Evolutionary conservation across 345 rosid species (phyloP), one percentile per base, ranked within the genome.

Genomic region (Aquilaria malaccensis): DNA sequence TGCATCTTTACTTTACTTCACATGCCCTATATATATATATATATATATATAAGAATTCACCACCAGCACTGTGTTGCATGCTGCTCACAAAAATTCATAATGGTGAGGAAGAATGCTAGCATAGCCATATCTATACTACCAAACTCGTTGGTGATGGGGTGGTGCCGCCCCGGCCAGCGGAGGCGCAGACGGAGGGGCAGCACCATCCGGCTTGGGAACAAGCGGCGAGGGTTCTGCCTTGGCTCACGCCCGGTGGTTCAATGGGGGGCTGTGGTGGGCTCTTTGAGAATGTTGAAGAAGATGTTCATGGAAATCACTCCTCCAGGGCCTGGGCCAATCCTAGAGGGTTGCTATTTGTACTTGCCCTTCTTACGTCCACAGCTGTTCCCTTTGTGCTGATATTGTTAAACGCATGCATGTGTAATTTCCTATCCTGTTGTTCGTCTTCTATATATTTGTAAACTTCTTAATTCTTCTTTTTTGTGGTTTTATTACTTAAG

Each of bases 351-450:
- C 73, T 77, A 70, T 53, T 79, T 72, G 79, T 82, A 81, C 64
- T 74, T 89, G 33, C 89, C 91, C 6, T 66, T 83, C 48, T 60
- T 93, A 52, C 89, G 94, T 60, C 79, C 97, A 9, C 98, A 85
- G 9, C 45, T 89, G 54, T 85, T 87, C 69, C 97, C 98, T 31
- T 61, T 85, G 2, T 89, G 96, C 75, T 93, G 81, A 77, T 70
- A 9, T 4, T 62, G 12, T 22, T 22, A 22, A 22, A 22, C 22
- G 22, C 22, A 22, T 22, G 22, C 22, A 22, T 22, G 22, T 22
- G 47, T 33, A 70, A 63, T 45, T 15, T 45, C 30, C 43, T 37
- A 22, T 22, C 43, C 7, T 37, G 51, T 55, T 33, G 22, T 62
- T 58, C 43, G 11, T 30, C 46, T 32, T 22, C 22, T 22, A 22